Evolutionary conservation across 225 moss, liverwort and hornwort species (phyloP).

Genomic region (Marchantia polymorpha): DNA sequence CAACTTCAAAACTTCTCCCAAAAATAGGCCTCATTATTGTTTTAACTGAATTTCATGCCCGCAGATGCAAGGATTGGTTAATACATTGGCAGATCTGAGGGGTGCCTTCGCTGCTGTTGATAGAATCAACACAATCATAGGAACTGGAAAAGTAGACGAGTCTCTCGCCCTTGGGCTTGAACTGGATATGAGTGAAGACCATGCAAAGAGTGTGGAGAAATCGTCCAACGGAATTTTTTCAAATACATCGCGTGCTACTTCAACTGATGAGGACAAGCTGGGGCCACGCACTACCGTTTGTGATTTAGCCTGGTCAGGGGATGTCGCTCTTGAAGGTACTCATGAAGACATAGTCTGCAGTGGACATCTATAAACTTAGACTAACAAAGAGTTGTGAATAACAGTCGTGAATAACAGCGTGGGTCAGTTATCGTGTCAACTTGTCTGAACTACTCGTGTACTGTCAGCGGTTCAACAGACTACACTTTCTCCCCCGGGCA

Average conservation of each 20-base stretch:
- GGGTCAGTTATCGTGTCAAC: no score
- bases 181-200: slow-evolving; percentile 65
- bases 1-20: no score
- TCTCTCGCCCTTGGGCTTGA: slow-evolving; percentile 89
- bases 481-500: no score
- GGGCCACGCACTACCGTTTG: slow-evolving; percentile 49
- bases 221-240: slow-evolving; percentile 26
- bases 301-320: slow-evolving; percentile 92
- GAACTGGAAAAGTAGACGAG: slow-evolving; percentile 77
- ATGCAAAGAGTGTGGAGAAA: slow-evolving; percentile 48
- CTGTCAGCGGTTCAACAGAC: no score
- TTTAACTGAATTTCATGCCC: neutral
- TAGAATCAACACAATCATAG: slow-evolving; percentile 73
- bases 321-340: slow-evolving; percentile 85
- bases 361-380: no score
- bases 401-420: no score
- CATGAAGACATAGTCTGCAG: neutral
- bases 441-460: no score
- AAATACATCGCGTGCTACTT: slow-evolving; percentile 41
- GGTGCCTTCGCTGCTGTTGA: slow-evolving; percentile 71
- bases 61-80: slow-evolving; percentile 98
- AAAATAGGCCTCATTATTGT: neutral
- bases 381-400: no score
- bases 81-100: slow-evolving; percentile 86
- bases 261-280: slow-evolving; percentile 42